phyloP scores from a whole-genome alignment of 2,329 filamentous ascomycete species.

The Aphanoascus verrucosus region DNA sequence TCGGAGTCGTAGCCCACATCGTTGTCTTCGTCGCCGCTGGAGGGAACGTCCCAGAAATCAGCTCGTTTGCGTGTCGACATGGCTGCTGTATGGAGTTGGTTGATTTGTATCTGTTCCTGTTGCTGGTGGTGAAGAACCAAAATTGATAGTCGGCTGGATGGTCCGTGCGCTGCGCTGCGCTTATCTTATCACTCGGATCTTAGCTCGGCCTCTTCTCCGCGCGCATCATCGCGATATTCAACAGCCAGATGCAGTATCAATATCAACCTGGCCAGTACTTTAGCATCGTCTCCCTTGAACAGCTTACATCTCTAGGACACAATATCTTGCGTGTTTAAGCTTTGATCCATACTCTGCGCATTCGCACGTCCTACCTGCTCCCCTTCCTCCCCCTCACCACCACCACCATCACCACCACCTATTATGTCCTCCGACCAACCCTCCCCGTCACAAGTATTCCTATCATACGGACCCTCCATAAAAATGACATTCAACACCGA shows the following conservation, averaged over 20 bases:
- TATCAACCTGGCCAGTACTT: too few species aligned
- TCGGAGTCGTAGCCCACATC: conserved; percentile 39
- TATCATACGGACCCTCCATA: conserved; percentile 34
- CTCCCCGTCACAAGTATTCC: conserved; percentile 26
- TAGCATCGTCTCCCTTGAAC: too few species aligned
- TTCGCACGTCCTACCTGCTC: not conserved
- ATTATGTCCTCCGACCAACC: conserved; percentile 27
- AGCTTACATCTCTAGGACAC: too few species aligned
- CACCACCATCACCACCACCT: conserved; percentile 31
- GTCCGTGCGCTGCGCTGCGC: not conserved
- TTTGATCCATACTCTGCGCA: too few species aligned
- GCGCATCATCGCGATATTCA: too few species aligned
- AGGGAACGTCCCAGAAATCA: conserved; percentile 31
- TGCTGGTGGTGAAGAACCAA: not conserved
- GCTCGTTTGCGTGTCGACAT: conserved; percentile 33
- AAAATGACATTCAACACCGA: conserved; percentile 41
- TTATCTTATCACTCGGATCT: not conserved
- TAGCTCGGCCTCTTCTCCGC: too few species aligned
- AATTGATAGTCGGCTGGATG: not conserved
- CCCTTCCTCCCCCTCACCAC: conserved; percentile 33
- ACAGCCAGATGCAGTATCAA: too few species aligned
- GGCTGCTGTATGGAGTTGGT: conserved; percentile 1
- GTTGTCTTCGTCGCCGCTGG: conserved; percentile 30
- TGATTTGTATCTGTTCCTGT: not conserved
- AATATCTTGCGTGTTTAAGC: too few species aligned